Evolutionary conservation across 345 rosid species (phyloP).

Genomic region (Trapa bicornis): DNA sequence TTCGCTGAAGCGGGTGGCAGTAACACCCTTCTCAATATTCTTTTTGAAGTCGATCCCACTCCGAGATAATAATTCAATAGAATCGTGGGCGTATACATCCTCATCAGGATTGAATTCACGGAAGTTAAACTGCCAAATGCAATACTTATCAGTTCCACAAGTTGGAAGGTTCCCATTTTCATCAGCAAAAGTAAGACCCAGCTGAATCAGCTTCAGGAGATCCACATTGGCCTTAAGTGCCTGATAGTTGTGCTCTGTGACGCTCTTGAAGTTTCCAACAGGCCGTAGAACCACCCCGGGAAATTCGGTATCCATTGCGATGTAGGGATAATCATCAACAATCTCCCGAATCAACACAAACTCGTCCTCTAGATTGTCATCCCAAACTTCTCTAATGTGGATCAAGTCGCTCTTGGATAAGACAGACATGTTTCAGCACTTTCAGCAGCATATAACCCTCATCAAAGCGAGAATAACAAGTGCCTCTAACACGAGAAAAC

Average conservation of each 20-base stretch:
- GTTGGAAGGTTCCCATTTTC: constrained; percentile 11
- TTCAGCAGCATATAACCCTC: not conserved
- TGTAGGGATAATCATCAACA: too few relatives aligned
- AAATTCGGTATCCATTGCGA: constrained; percentile 12
- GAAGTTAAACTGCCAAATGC: constrained; percentile 12
- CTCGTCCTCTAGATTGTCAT: constrained; percentile 6
- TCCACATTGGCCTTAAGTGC: constrained; percentile 12
- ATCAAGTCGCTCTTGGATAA: not conserved
- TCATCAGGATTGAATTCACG: constrained; percentile 8
- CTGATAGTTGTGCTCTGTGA: constrained; percentile 9
- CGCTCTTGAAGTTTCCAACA: not conserved
- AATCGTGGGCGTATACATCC: constrained; percentile 13
- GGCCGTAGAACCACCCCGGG: constrained; percentile 8
- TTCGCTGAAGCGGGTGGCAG: constrained; percentile 10
- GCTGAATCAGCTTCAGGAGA: constrained; percentile 12
- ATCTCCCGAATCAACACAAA: too few relatives aligned
- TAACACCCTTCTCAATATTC: constrained; percentile 1
- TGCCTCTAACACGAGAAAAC: not conserved
- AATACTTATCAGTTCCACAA: constrained; percentile 9
- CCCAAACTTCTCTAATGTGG: not conserved
- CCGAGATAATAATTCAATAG: constrained; percentile 3
- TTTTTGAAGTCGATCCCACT: constrained; percentile 11
- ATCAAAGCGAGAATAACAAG: not conserved
- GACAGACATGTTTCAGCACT: not conserved
- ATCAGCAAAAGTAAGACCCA: constrained; percentile 11